phyloP scores from a whole-genome alignment of 179 eudicot genomes.

The Patellifolia procumbens region DNA sequence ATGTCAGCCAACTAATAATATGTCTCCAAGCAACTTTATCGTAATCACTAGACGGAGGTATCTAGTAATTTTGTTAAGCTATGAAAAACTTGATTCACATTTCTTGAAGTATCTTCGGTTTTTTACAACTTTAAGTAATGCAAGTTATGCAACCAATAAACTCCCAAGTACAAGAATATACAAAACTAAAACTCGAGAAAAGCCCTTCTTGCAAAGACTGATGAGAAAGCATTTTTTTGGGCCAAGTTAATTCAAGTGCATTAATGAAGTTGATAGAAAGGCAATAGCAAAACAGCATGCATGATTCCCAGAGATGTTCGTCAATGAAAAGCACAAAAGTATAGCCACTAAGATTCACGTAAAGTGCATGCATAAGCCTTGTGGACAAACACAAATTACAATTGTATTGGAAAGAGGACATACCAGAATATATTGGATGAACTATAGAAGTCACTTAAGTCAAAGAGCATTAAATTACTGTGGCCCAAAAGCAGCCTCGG shows the following conservation, averaged over 20 bases:
- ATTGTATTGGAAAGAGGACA: constrained; percentile 12
- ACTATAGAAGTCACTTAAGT: not conserved
- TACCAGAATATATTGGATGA: constrained; percentile 18
- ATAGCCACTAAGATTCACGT: not conserved
- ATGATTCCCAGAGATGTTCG: not conserved
- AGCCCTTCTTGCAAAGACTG: too few relatives aligned
- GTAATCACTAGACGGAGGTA: not conserved
- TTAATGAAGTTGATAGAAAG: not conserved
- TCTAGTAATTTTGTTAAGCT: not conserved
- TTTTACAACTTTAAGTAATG: too few relatives aligned
- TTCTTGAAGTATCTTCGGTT: not conserved
- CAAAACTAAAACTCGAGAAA: too few relatives aligned
- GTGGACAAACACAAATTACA: not conserved
- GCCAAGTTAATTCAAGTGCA: not conserved
- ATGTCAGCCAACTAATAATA: not conserved
- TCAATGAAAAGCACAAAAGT: not conserved
- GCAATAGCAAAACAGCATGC: not conserved
- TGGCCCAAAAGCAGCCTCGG: not conserved
- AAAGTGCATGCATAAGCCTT: constrained; percentile 1
- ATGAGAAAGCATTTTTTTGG: not conserved
- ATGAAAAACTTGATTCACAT: not conserved
- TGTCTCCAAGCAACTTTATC: not conserved
- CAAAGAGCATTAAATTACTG: too few relatives aligned
- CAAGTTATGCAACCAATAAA: not conserved
- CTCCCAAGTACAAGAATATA: not conserved